Evolutionary conservation across 306 rosid species (phyloP).

Genomic region (Luffa aegyptiaca): DNA sequence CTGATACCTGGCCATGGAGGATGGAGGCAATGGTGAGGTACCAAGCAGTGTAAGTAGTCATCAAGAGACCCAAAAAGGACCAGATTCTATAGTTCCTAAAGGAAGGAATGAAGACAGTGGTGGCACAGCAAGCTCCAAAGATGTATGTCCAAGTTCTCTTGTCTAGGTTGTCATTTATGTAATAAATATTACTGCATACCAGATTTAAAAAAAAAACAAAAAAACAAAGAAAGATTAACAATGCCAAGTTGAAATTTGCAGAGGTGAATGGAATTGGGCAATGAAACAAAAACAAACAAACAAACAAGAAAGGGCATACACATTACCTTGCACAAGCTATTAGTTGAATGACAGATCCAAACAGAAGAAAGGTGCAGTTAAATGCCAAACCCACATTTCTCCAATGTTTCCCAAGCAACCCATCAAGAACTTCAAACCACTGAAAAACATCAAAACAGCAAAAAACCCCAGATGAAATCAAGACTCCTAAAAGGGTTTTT

Average conservation of each 20-base stretch:
- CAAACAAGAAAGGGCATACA: slow-evolving; percentile 11
- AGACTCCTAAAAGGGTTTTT: background rate
- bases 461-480: slow-evolving; percentile 22
- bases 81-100: slow-evolving; percentile 94
- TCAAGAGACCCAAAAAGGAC: slow-evolving; percentile 89
- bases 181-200: slow-evolving; percentile 75
- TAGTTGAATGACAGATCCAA: slow-evolving; percentile 98
- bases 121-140: slow-evolving; percentile 98
- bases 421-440: slow-evolving; percentile 99
- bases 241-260: background rate
- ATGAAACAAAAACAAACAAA: background rate
- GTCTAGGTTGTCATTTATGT: slow-evolving; percentile 93
- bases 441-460: slow-evolving; percentile 1
- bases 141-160: slow-evolving; percentile 99
- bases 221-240: background rate
- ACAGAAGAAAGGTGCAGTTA: slow-evolving; percentile 95
- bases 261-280: slow-evolving; percentile 3
- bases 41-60: slow-evolving; percentile 99
- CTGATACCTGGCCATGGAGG: slow-evolving; percentile 80
- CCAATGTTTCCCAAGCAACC: slow-evolving; percentile 94
- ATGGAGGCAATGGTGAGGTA: slow-evolving; percentile 81
- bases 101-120: slow-evolving; percentile 96
- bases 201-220: background rate
- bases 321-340: slow-evolving; percentile 97
- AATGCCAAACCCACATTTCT: slow-evolving; percentile 97